Conservation (phyloP, 164 flowering plant species). For the Piper longum region DNA sequence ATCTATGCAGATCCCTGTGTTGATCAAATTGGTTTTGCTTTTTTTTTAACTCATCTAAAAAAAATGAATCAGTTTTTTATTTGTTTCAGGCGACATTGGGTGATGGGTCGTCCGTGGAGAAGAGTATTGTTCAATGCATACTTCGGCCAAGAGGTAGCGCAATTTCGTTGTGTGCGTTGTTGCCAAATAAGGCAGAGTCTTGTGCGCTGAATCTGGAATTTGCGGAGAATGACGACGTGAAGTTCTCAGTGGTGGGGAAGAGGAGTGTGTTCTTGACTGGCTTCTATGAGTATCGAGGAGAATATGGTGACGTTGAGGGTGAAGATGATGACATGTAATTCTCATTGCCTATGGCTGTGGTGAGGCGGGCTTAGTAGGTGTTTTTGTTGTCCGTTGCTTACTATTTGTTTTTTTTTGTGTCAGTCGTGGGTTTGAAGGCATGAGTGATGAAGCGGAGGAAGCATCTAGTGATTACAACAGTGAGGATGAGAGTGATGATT, state of each 20-base stretch:
- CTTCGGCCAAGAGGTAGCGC: conserved; percentile 44
- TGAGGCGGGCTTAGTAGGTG: neutral
- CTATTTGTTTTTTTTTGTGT: conserved; percentile 9
- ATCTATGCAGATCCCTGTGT: too few relatives aligned
- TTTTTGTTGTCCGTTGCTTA: neutral
- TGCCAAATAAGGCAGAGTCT: conserved; percentile 49
- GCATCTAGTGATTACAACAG: conserved; percentile 49
- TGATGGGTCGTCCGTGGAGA: conserved; percentile 43
- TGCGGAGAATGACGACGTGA: conserved; percentile 48
- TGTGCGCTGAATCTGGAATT: conserved; percentile 68
- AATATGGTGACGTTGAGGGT: neutral
- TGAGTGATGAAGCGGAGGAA: conserved; percentile 11
- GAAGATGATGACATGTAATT: conserved; percentile 51
- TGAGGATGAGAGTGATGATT: conserved; percentile 45
- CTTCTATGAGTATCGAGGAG: conserved; percentile 17
- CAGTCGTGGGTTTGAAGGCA: conserved; percentile 13
- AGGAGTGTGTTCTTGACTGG: conserved; percentile 79
- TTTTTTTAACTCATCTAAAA: neutral
- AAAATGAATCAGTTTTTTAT: neutral
- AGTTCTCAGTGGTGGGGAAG: conserved; percentile 67
- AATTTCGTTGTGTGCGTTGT: conserved; percentile 53
- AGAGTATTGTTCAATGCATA: conserved; percentile 47
- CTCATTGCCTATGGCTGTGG: conserved; percentile 2
- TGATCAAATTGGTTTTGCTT: neutral
- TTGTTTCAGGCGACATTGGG: conserved; percentile 71